phyloP scores from a whole-genome alignment of 495 filamentous ascomycete genomes.

The Trichocladium uniseriatum region DNA sequence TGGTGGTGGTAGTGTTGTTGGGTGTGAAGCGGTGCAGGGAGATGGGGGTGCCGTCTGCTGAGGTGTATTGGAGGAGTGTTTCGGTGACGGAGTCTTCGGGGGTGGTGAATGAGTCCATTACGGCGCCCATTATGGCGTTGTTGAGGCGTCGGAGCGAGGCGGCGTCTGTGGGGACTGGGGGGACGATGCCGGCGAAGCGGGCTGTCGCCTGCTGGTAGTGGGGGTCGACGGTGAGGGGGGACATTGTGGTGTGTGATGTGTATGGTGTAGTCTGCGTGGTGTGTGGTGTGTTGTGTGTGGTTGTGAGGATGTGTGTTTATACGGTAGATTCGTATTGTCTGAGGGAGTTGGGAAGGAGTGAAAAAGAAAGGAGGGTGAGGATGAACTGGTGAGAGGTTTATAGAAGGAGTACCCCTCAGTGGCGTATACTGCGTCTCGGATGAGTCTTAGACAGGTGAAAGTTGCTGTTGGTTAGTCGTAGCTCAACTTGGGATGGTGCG shows the following conservation, averaged over 20 bases:
- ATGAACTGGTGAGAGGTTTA: too few relatives aligned
- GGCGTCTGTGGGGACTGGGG: constrained; percentile 2
- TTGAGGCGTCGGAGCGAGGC: not conserved
- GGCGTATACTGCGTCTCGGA: too few relatives aligned
- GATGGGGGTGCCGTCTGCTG: constrained; percentile 15
- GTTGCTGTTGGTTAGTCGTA: too few relatives aligned
- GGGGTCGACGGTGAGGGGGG: constrained; percentile 11
- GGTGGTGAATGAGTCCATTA: not conserved
- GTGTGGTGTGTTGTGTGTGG: not conserved
- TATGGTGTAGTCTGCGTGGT: not conserved
- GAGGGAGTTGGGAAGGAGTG: too few relatives aligned
- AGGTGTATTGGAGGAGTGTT: constrained; percentile 11
- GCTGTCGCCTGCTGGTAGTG: constrained; percentile 6
- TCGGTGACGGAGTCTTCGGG: constrained; percentile 11
- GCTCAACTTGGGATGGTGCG: too few relatives aligned
- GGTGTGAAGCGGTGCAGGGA: constrained; percentile 19
- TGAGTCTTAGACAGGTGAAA: too few relatives aligned
- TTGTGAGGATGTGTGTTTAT: too few relatives aligned
- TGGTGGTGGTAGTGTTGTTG: constrained; percentile 19
- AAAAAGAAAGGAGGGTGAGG: too few relatives aligned
- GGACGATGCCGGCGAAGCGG: not conserved
- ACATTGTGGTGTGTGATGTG: constrained; percentile 2
- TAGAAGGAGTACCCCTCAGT: too few relatives aligned
- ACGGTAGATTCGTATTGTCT: too few relatives aligned
- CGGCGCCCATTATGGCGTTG: not conserved